Base-by-base conservation (phyloP, 1,284 basidiomycete genomes). In the Puccinia hordei region DNA sequence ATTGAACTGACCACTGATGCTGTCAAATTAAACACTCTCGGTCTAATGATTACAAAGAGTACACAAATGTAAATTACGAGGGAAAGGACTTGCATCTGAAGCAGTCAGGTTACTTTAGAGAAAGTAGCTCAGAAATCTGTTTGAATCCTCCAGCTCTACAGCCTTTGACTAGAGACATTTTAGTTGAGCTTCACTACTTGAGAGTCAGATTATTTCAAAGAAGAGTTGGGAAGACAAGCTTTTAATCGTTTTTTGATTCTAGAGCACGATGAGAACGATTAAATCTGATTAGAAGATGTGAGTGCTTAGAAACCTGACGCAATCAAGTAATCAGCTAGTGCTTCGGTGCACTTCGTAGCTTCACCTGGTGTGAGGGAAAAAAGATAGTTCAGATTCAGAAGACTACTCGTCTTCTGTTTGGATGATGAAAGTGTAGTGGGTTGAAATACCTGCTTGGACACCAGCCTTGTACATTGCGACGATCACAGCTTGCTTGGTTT, bases 401-500 rank as follows among this genome's bases (percentile, higher is more conserved):
- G 51, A 19, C 10, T 53, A 13, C 6, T 44, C 41, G 4, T 53
- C 51, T 53, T 19, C 22, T 53, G 9, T 53, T 53, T 19, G 41
- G 51, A 53, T 53, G 22, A 53, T 53, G 51, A 53, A 53, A 19
- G 51, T n/a, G 22, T 53, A 5, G 13, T 4, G 17, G 17, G 51
- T 53, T 19, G 17, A 53, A 53, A 53, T 53, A 53, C 51, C 75
- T 9, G 66, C n/a, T 35, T 87, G 85, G 55, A 86, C 87, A 0
- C 93, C 93, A 35, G 89, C 88, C 0, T 83, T 82, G 87, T 98
- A 98, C 84, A 91, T 90, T 17, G 91, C 89, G 33, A 98, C 90
- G 81, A 98, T 88, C 82, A 97, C 88, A 4, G 93, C 94, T 85
- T 94, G 93, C 83, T 89, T 92, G 35, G 95, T 98, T 88, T 94